Conservation (phyloP, 495 filamentous ascomycete species). For the Xylaria cubensis region DNA sequence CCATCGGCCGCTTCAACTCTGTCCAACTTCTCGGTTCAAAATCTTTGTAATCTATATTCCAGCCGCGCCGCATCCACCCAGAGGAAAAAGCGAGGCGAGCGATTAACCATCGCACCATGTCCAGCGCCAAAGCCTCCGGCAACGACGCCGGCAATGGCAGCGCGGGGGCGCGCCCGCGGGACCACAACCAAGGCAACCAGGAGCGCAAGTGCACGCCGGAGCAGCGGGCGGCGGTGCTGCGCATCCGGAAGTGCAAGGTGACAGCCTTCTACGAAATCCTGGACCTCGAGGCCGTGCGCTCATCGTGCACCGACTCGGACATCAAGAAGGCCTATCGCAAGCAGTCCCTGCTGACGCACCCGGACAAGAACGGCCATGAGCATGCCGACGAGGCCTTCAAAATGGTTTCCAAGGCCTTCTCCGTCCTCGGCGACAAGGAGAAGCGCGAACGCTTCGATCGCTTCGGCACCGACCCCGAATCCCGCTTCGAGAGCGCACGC, state of each 20-base stretch:
- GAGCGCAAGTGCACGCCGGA: slow-evolving; percentile 87
- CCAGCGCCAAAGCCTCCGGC: slow-evolving; percentile 77
- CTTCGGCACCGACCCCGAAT: slow-evolving; percentile 91
- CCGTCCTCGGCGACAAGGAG: slow-evolving; percentile 89
- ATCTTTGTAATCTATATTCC: not conserved
- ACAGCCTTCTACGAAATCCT: slow-evolving; percentile 94
- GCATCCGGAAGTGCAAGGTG: slow-evolving; percentile 80
- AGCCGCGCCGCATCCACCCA: slow-evolving; percentile 8
- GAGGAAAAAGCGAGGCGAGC: not conserved
- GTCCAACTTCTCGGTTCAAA: not conserved
- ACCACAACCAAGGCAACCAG: slow-evolving; percentile 94
- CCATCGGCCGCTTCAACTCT: not conserved
- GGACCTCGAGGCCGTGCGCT: slow-evolving; percentile 64
- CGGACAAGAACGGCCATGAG: slow-evolving; percentile 98
- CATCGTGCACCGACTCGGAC: slow-evolving; percentile 73
- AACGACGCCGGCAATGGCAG: slow-evolving; percentile 66
- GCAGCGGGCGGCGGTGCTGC: slow-evolving; percentile 86
- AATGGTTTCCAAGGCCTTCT: slow-evolving; percentile 93
- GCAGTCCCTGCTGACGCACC: slow-evolving; percentile 85
- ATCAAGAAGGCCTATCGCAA: slow-evolving; percentile 97
- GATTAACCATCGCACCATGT: slow-evolving; percentile 58
- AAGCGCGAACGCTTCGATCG: slow-evolving; percentile 87
- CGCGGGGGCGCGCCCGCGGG: slow-evolving; percentile 68
- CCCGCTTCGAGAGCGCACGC: slow-evolving; percentile 70
- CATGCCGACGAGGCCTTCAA: slow-evolving; percentile 98